phyloP scores from a whole-genome alignment of 441 rosid genomes.

The Lepidium campestre region DNA sequence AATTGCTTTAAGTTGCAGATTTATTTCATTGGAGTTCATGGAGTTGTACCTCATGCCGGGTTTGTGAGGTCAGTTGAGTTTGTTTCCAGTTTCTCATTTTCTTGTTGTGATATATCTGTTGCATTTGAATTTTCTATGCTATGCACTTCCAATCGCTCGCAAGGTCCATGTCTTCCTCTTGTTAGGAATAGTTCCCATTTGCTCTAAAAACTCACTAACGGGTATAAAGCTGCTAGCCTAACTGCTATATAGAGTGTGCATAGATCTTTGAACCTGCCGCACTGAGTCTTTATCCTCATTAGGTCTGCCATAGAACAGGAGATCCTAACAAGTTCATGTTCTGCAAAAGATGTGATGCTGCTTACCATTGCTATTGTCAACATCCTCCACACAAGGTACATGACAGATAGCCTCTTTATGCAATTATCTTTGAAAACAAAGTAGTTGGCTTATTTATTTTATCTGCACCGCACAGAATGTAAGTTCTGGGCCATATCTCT shows the following conservation, averaged over 20 bases:
- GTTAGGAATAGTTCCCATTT: not conserved
- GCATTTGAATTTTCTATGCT: not conserved
- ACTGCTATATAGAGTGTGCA: not conserved
- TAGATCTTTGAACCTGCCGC: slow-evolving; percentile 6
- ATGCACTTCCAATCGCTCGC: not conserved
- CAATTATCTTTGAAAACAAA: slow-evolving; percentile 3
- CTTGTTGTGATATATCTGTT: not conserved
- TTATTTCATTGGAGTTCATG: slow-evolving; percentile 97
- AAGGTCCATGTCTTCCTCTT: not conserved
- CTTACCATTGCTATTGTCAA: slow-evolving; percentile 96
- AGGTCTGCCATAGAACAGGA: slow-evolving; percentile 91
- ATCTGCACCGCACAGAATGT: slow-evolving; percentile 62
- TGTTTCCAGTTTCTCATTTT: not conserved
- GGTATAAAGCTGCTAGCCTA: not conserved
- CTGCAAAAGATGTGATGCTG: slow-evolving; percentile 96
- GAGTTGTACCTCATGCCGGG: slow-evolving; percentile 87
- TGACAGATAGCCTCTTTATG: slow-evolving; percentile 5
- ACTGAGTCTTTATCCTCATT: slow-evolving; percentile 14
- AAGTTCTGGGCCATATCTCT: slow-evolving; percentile 92
- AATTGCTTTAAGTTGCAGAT: slow-evolving; percentile 48
- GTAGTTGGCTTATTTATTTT: slow-evolving; percentile 6
- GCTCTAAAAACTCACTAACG: not conserved
- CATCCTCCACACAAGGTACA: slow-evolving; percentile 97
- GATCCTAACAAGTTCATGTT: slow-evolving; percentile 96
- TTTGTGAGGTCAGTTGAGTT: slow-evolving; percentile 65